Evolutionary conservation across 768 basidiomycete genomes (phyloP).

Genomic region (Thelephora ganbajun): DNA sequence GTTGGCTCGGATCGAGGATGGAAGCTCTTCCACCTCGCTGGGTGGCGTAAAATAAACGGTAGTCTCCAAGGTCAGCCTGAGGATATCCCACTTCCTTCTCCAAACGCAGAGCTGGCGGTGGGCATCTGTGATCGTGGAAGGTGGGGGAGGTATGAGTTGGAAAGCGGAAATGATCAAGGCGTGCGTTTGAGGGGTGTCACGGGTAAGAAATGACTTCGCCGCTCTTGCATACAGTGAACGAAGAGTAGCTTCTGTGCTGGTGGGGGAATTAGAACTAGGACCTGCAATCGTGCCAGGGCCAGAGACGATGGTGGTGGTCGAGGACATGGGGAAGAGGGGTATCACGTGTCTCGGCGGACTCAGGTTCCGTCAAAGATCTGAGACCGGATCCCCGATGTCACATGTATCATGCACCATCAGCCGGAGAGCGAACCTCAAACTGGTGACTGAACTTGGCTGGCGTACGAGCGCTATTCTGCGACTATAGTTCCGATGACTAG

Average conservation of each 20-base stretch:
- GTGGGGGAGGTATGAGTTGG: constrained; percentile 29
- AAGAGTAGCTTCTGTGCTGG: constrained; percentile 33
- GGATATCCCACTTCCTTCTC: constrained; percentile 78
- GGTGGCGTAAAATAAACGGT: constrained; percentile 51
- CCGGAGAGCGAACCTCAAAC: no score
- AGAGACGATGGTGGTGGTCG: no score
- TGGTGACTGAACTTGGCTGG: no score
- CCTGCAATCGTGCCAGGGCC: no score
- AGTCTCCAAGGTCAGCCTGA: constrained; percentile 71
- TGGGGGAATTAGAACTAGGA: constrained; percentile 2
- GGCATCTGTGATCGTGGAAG: constrained; percentile 28
- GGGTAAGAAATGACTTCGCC: constrained; percentile 64
- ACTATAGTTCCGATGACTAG: no score
- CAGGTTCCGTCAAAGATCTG: no score
- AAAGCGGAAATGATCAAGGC: constrained; percentile 60
- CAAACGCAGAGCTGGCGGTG: constrained; percentile 18
- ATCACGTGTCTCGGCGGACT: no score
- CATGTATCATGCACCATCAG: no score
- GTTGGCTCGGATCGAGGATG: constrained; percentile 35
- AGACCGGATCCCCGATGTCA: no score
- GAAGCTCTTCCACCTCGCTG: constrained; percentile 27
- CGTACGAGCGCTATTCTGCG: no score
- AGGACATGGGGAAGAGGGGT: no score
- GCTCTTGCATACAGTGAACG: constrained; percentile 67
- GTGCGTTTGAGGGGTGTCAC: constrained; percentile 53